Evolutionary conservation across 2,329 filamentous ascomycete genomes (phyloP).

Genomic region (Cryphonectria carpinicola): DNA sequence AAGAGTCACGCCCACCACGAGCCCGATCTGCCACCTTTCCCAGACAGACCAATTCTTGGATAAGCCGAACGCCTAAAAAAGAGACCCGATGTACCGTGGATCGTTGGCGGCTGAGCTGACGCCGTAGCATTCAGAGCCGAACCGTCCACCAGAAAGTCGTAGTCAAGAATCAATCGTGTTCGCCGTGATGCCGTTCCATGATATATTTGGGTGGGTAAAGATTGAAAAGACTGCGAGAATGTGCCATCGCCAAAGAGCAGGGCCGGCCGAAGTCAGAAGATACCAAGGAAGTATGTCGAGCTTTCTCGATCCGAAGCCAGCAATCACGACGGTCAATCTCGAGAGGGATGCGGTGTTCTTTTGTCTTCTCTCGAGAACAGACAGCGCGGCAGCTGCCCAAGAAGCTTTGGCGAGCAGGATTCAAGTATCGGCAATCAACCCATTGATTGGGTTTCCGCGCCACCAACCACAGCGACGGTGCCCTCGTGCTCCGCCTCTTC

Average conservation of each 20-base stretch:
- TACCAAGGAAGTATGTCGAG: not conserved
- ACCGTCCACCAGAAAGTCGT: not conserved
- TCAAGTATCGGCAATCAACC: constrained; percentile 1
- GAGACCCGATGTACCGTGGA: not conserved
- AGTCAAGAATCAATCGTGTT: not conserved
- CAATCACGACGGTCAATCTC: not conserved
- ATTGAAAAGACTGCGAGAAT: not conserved
- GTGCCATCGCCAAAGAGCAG: not conserved
- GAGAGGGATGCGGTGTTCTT: not conserved
- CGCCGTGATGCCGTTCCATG: not conserved
- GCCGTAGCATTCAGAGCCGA: not conserved
- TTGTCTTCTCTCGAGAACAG: not conserved
- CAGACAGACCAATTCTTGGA: constrained; percentile 1
- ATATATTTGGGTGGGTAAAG: not conserved
- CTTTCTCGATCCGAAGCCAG: not conserved
- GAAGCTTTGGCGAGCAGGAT: not conserved
- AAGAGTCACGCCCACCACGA: not conserved
- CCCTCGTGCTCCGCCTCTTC: constrained; percentile 59
- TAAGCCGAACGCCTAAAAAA: constrained; percentile 11
- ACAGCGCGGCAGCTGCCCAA: not conserved
- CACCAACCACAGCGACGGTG: constrained; percentile 23
- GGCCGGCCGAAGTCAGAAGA: not conserved
- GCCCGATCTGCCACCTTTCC: not conserved
- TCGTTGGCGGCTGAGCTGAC: not conserved
- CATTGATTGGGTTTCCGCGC: constrained; percentile 11